Conservation (phyloP, 2,329 filamentous ascomycete genomes). For the Aureobasidium sp. region DNA sequence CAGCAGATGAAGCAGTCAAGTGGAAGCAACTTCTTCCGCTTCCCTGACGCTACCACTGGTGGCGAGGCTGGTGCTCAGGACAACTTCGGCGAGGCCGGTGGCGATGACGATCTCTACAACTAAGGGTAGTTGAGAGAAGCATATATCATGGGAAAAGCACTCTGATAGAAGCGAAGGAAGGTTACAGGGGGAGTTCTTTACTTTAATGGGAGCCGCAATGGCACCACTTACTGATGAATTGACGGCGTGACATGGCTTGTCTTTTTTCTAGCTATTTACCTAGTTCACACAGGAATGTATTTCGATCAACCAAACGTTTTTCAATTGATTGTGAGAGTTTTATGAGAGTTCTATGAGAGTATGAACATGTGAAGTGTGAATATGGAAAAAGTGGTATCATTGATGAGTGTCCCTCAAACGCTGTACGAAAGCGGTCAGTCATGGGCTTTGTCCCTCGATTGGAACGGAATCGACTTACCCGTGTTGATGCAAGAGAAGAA, state of each 20-base stretch:
- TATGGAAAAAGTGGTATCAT: not conserved
- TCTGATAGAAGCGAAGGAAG: constrained; percentile 6
- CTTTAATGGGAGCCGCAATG: constrained; percentile 5
- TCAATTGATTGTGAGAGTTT: too few relatives aligned
- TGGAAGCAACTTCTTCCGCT: constrained; percentile 89
- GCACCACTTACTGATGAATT: constrained; percentile 2
- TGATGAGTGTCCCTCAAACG: not conserved
- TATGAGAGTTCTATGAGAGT: too few relatives aligned
- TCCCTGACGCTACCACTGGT: constrained; percentile 47
- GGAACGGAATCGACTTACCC: not conserved
- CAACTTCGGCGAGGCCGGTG: constrained; percentile 16
- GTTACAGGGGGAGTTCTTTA: not conserved
- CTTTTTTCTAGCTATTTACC: constrained; percentile 7
- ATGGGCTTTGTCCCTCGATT: not conserved
- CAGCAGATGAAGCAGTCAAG: constrained; percentile 99
- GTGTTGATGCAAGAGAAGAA: not conserved
- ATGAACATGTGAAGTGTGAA: not conserved
- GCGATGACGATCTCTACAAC: constrained; percentile 91
- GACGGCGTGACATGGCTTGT: constrained; percentile 9
- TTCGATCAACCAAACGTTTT: not conserved
- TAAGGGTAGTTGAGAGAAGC: constrained; percentile 37
- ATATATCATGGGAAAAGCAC: not conserved
- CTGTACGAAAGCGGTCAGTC: constrained; percentile 1
- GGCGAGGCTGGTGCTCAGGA: constrained; percentile 8
- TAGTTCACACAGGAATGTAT: not conserved